Base-by-base conservation (phyloP, 2,329 filamentous ascomycete species). In the Fusarium stilboides region DNA sequence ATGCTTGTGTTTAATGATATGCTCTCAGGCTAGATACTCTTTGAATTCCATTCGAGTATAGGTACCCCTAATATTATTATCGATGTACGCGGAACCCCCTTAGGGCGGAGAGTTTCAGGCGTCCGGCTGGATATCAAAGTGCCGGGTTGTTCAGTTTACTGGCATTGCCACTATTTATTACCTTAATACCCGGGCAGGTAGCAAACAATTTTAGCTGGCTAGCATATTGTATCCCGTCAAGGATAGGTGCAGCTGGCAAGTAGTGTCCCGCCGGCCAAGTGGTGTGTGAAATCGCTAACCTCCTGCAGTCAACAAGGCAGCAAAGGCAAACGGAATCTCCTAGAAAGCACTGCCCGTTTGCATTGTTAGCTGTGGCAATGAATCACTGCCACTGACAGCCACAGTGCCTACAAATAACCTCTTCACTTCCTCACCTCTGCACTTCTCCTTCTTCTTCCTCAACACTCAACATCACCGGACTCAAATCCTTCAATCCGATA, bases 321-420 rank as follows among this genome's bases (percentile, higher is more conserved):
- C 20, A 28, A 22, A 17, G 33, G 20, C 22, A 63, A 67, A 43
- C 45, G n/a, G 14, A 13, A 3, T 10, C 43, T 47, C 40, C 17
- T 13, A 5, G 20, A 17, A 49, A 36, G 43, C n/a, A 43, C 52
- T 24, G 24, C 42, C 24, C 26, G 49, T 28, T 17, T 33, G 26
- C 33, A 20, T 31, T 46, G 17, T 6, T 43, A 19, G 20, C 10
- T n/a, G 34, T 47, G 43, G 15, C n/a, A 60, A 26, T 70, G 62
- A 70, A 64, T 60, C 47, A 70, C 62, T 53, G 37, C 20, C n/a
- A 19, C n/a, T n/a, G n/a, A n/a, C n/a, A 15, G 28, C 28, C 28
- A 24, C 20, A 28, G 12, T n/a, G n/a, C 26, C 19, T 55, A 19
- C 34, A 44, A 44, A 40, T 15, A 20, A 20, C 24, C 14, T 31